A percentile compares a stretch with the other conserved stretches of the same genome.
phyloP scores from a whole-genome alignment of 1,139 yeast species.

The Suhomyces panamericanus region DNA sequence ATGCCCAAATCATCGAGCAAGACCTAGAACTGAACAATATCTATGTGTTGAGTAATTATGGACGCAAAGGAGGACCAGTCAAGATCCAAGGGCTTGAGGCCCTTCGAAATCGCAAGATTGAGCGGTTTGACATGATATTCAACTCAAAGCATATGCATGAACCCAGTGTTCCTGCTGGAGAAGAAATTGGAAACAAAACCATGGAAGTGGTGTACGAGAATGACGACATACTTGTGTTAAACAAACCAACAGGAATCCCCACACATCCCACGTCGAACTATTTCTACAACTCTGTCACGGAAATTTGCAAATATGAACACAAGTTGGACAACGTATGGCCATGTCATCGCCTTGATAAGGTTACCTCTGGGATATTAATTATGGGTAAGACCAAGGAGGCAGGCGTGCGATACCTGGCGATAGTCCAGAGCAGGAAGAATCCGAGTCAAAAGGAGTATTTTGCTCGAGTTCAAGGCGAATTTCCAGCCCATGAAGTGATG shows the following conservation, averaged over 20 bases:
- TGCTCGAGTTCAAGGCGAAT: conserved; percentile 60
- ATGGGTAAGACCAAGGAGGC: conserved; percentile 50
- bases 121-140: conserved; percentile 51
- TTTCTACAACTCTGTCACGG: conserved; percentile 59
- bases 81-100: conserved; percentile 25
- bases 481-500: conserved; percentile 39
- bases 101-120: conserved; percentile 27
- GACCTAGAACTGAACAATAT: conserved; percentile 30
- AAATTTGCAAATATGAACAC: conserved; percentile 49
- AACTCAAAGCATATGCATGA: conserved; percentile 62
- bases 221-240: conserved; percentile 54
- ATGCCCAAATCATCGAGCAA: conserved; percentile 20
- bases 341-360: conserved; percentile 70
- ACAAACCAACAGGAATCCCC: conserved; percentile 78
- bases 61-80: conserved; percentile 23
- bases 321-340: conserved; percentile 45
- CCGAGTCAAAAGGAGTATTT: conserved; percentile 50
- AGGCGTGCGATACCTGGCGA: conserved; percentile 45
- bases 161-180: conserved; percentile 47
- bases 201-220: conserved; percentile 43
- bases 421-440: conserved; percentile 39
- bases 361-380: conserved; percentile 72
- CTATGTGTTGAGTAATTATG: conserved; percentile 30
- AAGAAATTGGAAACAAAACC: conserved; percentile 13
- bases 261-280: conserved; percentile 78